Percentiles rank a stretch among this genome's conserved stretches.
Conservation (phyloP, 2,329 filamentous ascomycete genomes). For the Sporothrix schenckii region DNA sequence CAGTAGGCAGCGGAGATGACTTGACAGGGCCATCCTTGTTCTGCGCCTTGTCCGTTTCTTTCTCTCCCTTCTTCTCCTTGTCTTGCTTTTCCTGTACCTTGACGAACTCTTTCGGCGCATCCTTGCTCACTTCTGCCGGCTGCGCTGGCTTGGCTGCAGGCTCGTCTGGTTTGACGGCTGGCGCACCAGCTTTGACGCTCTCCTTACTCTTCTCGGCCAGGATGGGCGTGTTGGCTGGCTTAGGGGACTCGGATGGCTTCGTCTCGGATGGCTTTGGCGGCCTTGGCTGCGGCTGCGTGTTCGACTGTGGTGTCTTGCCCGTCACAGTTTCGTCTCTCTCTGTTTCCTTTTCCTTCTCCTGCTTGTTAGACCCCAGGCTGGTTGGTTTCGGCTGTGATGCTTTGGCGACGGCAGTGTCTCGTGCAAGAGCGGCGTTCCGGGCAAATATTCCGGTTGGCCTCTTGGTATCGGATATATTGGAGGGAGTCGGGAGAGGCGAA, state of each 20-base stretch:
- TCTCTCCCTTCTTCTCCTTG: not conserved
- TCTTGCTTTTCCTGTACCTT: conserved; percentile 5
- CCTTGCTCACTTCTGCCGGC: not conserved
- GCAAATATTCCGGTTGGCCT: conserved; percentile 27
- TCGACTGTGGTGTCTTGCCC: not conserved
- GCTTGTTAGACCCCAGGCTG: not conserved
- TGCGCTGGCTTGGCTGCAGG: not conserved
- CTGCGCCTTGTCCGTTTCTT: not conserved
- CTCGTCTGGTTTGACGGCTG: not conserved
- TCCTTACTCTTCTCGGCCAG: not conserved
- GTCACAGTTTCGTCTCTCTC: not conserved
- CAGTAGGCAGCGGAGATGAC: not conserved
- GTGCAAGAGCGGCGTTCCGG: conserved; percentile 10
- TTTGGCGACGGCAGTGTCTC: not conserved
- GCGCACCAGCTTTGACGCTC: not conserved
- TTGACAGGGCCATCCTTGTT: not conserved
- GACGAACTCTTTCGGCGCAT: conserved; percentile 8
- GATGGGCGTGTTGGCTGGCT: not conserved
- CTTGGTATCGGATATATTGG: conserved; percentile 25
- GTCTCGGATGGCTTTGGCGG: conserved; percentile 11
- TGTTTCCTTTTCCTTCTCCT: not conserved
- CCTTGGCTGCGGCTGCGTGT: conserved; percentile 4
- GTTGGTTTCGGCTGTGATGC: not conserved
- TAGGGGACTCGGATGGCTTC: not conserved
- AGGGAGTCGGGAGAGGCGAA: not conserved